Base-by-base conservation (phyloP, 495 filamentous ascomycete species). In the Cercophora newfieldiana region DNA sequence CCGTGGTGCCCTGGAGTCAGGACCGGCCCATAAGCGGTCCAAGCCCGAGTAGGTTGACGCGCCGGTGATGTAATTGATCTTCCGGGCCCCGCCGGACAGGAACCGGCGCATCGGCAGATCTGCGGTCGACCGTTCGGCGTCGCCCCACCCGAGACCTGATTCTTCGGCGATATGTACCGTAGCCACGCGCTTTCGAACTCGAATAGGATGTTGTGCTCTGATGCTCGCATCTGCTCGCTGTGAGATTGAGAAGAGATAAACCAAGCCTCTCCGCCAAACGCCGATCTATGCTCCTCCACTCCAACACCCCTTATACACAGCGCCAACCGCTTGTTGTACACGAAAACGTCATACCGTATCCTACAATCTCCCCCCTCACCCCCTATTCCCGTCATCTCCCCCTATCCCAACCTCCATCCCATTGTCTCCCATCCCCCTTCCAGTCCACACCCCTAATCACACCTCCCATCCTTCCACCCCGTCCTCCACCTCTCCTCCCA, bases 401-500 rank as follows among this genome's bases (percentile, higher is more conserved):
- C 37, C n/a, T n/a, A 47, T 47, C 37, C 37, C 37, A 47, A 47
- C 18, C n/a, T n/a, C n/a, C n/a, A n/a, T n/a, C n/a, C n/a, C n/a
- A n/a, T n/a, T n/a, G n/a, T n/a, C n/a, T n/a, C n/a, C n/a, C n/a
- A n/a, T n/a, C n/a, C n/a, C n/a, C n/a, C n/a, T n/a, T n/a, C n/a
- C n/a, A n/a, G n/a, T 6, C 10, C 37, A 1, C 2, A 18, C 24
- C 49, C 5, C 77, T 53, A 83, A 64, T 81, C 81, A 60, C 84
- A 86, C 1, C 81, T 77, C 25, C 94, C 94, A 85, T 97, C 94
- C 79, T 89, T 91, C 91, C 93, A 96, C 2, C 95, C 96, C 12
- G 87, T 91, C 80, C 90, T 81, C 95, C 95, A 98, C 77, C 95
- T 85, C 83, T 98, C 93, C 78, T 96, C 88, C 92, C 94, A 97